Evolutionary conservation across 2,329 filamentous ascomycete genomes (phyloP).

Genomic region (Aureobasidium musti): DNA sequence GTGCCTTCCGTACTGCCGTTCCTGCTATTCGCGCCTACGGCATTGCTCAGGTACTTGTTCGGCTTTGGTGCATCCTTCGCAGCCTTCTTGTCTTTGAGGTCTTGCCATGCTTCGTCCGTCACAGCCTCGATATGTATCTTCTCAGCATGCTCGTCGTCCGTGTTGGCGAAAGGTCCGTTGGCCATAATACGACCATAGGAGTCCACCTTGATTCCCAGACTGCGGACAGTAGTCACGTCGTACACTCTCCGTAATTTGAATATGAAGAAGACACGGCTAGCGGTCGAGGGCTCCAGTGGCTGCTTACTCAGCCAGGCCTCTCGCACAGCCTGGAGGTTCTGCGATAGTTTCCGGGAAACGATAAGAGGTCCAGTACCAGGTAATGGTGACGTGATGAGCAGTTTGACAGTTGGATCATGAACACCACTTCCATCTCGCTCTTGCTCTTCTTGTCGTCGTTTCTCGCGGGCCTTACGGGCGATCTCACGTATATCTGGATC

Average conservation of each 20-base stretch:
- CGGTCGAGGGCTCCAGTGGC: slow-evolving; percentile 45
- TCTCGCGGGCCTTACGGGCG: slow-evolving; percentile 47
- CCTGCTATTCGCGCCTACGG: slow-evolving; percentile 29
- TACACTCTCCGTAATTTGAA: slow-evolving; percentile 75
- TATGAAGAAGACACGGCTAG: slow-evolving; percentile 69
- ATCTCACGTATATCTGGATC: slow-evolving; percentile 50
- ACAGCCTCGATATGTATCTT: slow-evolving; percentile 76
- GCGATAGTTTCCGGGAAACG: slow-evolving; percentile 66
- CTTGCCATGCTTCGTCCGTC: slow-evolving; percentile 64
- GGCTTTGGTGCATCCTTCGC: slow-evolving; percentile 2
- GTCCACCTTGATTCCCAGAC: slow-evolving; percentile 62
- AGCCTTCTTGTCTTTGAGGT: slow-evolving; percentile 53
- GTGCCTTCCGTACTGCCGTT: slow-evolving; percentile 29
- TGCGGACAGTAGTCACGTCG: slow-evolving; percentile 70
- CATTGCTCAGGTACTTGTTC: slow-evolving; percentile 12
- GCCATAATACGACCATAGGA: slow-evolving; percentile 44
- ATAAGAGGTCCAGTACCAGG: slow-evolving; percentile 61
- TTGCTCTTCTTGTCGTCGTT: slow-evolving; percentile 39
- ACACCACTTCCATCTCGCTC: slow-evolving; percentile 33
- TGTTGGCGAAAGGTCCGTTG: slow-evolving; percentile 52
- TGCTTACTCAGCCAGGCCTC: slow-evolving; percentile 67
- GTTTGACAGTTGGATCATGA: slow-evolving; percentile 57
- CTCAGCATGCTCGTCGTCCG: slow-evolving; percentile 53
- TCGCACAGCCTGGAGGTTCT: slow-evolving; percentile 67
- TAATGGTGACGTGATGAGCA: slow-evolving; percentile 70